Evolutionary conservation across 2,329 filamentous ascomycete genomes (phyloP).

Genomic region (Scopulariopsis brevicaulis): DNA sequence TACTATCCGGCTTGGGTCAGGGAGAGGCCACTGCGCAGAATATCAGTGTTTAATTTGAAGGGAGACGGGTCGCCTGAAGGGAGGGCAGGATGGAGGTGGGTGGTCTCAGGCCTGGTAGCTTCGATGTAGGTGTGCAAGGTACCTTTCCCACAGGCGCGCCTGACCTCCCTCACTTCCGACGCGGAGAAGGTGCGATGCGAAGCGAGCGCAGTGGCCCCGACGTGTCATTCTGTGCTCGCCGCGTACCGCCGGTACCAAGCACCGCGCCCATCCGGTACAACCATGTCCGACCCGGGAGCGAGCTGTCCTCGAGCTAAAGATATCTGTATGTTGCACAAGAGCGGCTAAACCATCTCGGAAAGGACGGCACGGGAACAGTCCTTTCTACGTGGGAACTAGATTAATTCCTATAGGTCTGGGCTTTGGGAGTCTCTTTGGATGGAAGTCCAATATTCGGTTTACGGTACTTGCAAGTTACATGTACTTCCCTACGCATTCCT

Average conservation of each 20-base stretch:
- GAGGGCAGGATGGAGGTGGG: not conserved
- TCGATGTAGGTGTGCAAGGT: no score
- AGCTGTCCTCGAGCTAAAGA: not conserved
- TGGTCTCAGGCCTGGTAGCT: not conserved
- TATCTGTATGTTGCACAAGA: not conserved
- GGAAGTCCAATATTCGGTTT: no score
- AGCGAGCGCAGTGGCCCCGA: not conserved
- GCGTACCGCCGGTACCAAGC: not conserved
- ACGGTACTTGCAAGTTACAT: no score
- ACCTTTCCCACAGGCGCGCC: not conserved
- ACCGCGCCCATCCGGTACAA: not conserved
- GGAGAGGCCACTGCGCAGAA: not conserved
- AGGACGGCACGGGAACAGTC: not conserved
- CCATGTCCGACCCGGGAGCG: not conserved
- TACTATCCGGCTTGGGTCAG: no score
- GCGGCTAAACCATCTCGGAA: not conserved
- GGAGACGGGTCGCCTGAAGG: not conserved
- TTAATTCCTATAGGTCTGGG: not conserved
- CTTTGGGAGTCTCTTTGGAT: no score
- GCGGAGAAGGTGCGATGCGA: not conserved
- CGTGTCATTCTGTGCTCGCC: not conserved
- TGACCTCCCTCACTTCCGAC: not conserved
- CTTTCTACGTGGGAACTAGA: not conserved
- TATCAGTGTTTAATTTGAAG: not conserved
- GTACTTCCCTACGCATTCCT: no score